These are phyloP conservation scores for Graphilbum sp. DNA, from an alignment of 2,329 filamentous ascomycete species.

Conservation along the genomic window DNA sequence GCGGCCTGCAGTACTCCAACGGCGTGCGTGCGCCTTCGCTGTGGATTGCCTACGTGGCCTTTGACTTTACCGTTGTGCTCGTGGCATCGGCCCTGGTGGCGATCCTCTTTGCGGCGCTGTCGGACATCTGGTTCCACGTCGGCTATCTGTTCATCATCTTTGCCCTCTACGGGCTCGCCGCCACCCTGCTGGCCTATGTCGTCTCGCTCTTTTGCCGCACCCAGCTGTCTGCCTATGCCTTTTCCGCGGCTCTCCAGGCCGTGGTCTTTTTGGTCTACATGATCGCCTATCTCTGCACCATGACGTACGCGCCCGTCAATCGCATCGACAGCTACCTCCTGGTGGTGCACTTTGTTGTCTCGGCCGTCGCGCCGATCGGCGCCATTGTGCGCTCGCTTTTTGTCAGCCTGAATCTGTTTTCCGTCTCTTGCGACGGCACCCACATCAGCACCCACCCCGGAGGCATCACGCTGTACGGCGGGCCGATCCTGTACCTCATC, in stretches of 20 bases:
- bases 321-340: constrained; percentile 51
- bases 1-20: constrained; percentile 81
- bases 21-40: constrained; percentile 68
- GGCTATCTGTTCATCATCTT: constrained; percentile 73
- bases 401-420: constrained; percentile 69
- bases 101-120: constrained; percentile 50
- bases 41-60: constrained; percentile 68
- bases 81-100: constrained; percentile 48
- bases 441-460: constrained; percentile 52
- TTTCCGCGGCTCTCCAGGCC: constrained; percentile 62
- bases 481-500: constrained; percentile 69
- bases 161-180: constrained; percentile 63
- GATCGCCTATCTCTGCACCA: constrained; percentile 52
- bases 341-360: constrained; percentile 60
- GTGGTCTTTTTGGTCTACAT: constrained; percentile 56
- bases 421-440: constrained; percentile 53
- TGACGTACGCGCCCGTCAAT: constrained; percentile 58
- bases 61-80: constrained; percentile 65
- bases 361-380: constrained; percentile 58
- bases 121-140: constrained; percentile 57
- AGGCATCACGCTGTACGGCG: constrained; percentile 59
- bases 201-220: constrained; percentile 66
- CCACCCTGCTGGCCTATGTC: constrained; percentile 62
- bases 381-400: constrained; percentile 62
- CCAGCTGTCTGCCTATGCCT: constrained; percentile 71